Conservation (phyloP, 2,329 filamentous ascomycete genomes). For the Pseudonectria foliicola region DNA sequence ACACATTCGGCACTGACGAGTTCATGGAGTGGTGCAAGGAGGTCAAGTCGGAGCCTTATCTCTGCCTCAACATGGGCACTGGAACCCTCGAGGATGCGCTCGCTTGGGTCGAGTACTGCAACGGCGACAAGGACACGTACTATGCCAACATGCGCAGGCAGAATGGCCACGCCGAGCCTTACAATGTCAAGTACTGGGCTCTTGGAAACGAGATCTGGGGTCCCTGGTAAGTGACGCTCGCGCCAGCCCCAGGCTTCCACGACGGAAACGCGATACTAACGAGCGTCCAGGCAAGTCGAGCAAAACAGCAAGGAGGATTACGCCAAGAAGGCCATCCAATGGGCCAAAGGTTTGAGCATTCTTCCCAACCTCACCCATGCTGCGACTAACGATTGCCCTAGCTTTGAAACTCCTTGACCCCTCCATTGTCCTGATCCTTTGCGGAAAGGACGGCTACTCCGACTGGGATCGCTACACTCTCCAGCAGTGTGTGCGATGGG, state of each 20-base stretch:
- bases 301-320: conserved; percentile 62
- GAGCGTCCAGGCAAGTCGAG: conserved; percentile 43
- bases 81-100: conserved; percentile 41
- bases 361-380: no score
- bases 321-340: conserved; percentile 58
- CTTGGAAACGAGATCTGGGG: conserved; percentile 68
- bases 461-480: conserved; percentile 59
- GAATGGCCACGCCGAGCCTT: conserved; percentile 67
- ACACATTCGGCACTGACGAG: conserved; percentile 76
- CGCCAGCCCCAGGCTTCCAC: no score
- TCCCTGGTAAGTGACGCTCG: conserved; percentile 31
- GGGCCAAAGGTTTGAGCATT: conserved; percentile 44
- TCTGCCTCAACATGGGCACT: conserved; percentile 74
- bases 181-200: conserved; percentile 76
- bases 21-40: conserved; percentile 73
- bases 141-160: conserved; percentile 71
- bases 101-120: conserved; percentile 80
- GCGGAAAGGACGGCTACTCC: conserved; percentile 61
- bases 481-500: conserved; percentile 22
- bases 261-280: neutral
- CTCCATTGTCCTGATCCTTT: conserved; percentile 58
- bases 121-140: conserved; percentile 64
- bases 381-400: neutral
- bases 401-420: conserved; percentile 63
- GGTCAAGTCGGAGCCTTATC: conserved; percentile 67